Percentiles rank a stretch among this genome's conserved stretches.
Evolutionary conservation across 768 basidiomycete genomes (phyloP).

Genomic region (Gymnopilus junonius): DNA sequence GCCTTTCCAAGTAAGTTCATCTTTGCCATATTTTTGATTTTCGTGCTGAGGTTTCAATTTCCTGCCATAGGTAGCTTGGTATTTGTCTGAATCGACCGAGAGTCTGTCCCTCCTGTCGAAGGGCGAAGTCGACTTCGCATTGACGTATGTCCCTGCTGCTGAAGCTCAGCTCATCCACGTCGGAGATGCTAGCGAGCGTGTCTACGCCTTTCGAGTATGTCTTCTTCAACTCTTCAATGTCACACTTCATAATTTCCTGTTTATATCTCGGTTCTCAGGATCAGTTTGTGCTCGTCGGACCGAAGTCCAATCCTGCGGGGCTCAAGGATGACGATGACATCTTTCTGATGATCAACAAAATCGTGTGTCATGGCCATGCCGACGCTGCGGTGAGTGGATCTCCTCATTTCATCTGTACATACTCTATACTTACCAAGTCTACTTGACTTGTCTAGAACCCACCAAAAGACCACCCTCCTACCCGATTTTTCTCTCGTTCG

Average conservation of each 20-base stretch:
- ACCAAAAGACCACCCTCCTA: constrained; percentile 37
- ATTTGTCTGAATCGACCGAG: constrained; percentile 58
- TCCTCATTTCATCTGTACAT: neutral
- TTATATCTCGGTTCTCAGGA: constrained; percentile 31
- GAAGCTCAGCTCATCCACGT: constrained; percentile 39
- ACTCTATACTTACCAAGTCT: no score
- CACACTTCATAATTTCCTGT: neutral
- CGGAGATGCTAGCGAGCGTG: constrained; percentile 34
- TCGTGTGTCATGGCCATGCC: constrained; percentile 46
- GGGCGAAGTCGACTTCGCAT: constrained; percentile 50
- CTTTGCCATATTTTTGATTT: neutral
- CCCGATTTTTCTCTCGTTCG: constrained; percentile 57
- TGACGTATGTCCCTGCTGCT: constrained; percentile 58
- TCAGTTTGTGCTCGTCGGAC: constrained; percentile 56
- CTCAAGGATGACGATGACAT: constrained; percentile 38
- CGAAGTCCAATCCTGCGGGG: constrained; percentile 48
- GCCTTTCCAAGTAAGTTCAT: constrained; percentile 35
- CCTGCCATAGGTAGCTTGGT: constrained; percentile 53
- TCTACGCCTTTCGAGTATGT: constrained; percentile 52
- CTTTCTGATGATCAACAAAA: constrained; percentile 49
- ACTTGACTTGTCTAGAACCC: no score
- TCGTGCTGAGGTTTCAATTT: neutral
- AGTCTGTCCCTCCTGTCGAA: constrained; percentile 45
- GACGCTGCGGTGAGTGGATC: constrained; percentile 38
- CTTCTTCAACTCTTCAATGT: neutral